Evolutionary conservation across 345 rosid genomes (phyloP), one percentile per base, ranked within the genome.

Genomic region (Lepidium didymum): DNA sequence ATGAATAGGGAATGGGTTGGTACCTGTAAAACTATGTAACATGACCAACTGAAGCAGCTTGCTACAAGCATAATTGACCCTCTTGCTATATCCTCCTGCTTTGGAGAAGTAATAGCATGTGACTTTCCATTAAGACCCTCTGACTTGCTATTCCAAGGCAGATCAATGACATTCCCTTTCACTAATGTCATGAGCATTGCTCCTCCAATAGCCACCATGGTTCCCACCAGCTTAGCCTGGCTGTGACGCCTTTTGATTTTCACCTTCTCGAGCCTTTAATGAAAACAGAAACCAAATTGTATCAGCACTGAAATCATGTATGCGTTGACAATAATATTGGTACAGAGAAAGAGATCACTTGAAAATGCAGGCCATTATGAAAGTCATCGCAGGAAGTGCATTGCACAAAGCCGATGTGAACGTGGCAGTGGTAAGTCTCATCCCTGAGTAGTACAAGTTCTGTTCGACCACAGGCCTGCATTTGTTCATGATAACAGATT

Each of bases 131-230:
- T 21, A 37, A 38, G 29, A 25, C 68, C 63, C 56, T n/a, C 60
- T 74, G 73, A 44, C 15, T 43, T 76, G 2, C 14, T 75, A 13
- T 82, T 76, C 99, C 99, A 90, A 12, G 97, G 96, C 25, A 94
- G 75, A 34, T 65, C 73, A 50, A 90, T 14, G 64, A 64, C 68
- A 8, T 82, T 75, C 55, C 96, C 96, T 73, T 83, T 83, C 43
- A 85, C 49, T 36, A 81, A 64, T 21, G 95, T 85, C 97, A 94
- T 90, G 11, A 88, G 8, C 92, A 87, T 87, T 14, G 99, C 99
- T 71, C 96, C 99, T 16, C 91, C 96, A 25, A 90, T 78, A 29
- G 96, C 83, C 62, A 93, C 89, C 16, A 84, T 10, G 4, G 99
- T 94, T 40, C 99, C 97, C 19, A 81, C 11, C 34, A 88, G 56